phyloP scores from a whole-genome alignment of 1,139 yeast species.

The Zygosaccharomyces pseudobailii region DNA sequence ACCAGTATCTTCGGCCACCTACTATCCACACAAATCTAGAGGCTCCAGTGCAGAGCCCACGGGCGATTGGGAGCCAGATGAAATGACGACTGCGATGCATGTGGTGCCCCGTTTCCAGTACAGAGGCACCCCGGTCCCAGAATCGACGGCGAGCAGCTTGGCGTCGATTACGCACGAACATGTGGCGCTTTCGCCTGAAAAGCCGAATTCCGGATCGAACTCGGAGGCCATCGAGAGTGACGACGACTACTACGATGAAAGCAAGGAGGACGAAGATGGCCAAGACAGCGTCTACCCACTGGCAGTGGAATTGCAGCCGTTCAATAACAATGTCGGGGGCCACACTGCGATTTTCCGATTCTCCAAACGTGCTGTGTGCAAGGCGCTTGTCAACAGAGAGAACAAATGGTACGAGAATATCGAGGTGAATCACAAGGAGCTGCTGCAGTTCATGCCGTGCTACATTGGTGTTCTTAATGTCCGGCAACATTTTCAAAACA shows the following conservation, averaged over 20 bases:
- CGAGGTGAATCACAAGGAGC: constrained; percentile 69
- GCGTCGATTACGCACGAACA: constrained; percentile 12
- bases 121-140: constrained; percentile 25
- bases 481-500: constrained; percentile 46
- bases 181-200: constrained; percentile 10
- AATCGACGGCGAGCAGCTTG: neutral
- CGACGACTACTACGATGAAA: constrained; percentile 20
- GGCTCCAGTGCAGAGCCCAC: constrained; percentile 3
- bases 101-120: constrained; percentile 5
- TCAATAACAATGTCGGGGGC: constrained; percentile 92
- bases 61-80: neutral
- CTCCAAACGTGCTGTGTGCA: constrained; percentile 91
- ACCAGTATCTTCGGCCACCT: constrained; percentile 63
- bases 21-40: constrained; percentile 53
- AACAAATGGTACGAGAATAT: constrained; percentile 87
- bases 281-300: constrained; percentile 47
- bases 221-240: constrained; percentile 15
- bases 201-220: constrained; percentile 18
- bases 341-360: constrained; percentile 95
- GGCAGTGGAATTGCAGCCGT: constrained; percentile 83
- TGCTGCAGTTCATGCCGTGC: constrained; percentile 81
- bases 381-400: constrained; percentile 84
- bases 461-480: constrained; percentile 93
- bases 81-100: constrained; percentile 6
- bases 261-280: constrained; percentile 19